Evolutionary conservation across 2,329 filamentous ascomycete genomes (phyloP).

Genomic region (Capronia coronata): DNA sequence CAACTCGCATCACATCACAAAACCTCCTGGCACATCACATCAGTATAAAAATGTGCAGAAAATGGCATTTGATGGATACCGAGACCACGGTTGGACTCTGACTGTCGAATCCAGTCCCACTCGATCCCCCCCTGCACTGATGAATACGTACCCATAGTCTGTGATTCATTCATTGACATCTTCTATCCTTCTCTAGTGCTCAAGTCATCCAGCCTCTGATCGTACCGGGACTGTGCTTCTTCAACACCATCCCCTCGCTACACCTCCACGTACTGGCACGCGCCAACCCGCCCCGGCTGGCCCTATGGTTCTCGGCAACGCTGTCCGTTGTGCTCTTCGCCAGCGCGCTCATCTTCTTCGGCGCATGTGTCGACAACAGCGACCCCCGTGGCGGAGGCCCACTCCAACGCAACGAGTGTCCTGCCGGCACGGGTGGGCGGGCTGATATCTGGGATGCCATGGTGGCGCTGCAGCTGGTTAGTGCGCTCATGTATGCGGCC

Average conservation of each 20-base stretch:
- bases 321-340: conserved; percentile 19
- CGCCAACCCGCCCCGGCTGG: conserved; percentile 24
- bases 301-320: conserved; percentile 21
- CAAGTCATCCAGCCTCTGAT: conserved; percentile 27
- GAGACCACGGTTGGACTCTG: background rate
- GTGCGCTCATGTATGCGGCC: conserved; percentile 18
- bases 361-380: conserved; percentile 16
- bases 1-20: too few relatives aligned
- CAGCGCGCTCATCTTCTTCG: conserved; percentile 23
- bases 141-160: too few relatives aligned
- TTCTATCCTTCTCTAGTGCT: conserved; percentile 2
- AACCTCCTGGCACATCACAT: too few relatives aligned
- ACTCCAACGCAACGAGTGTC: conserved; percentile 24
- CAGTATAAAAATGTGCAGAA: too few relatives aligned
- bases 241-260: conserved; percentile 26
- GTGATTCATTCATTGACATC: too few relatives aligned
- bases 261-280: conserved; percentile 27
- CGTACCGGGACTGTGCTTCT: conserved; percentile 25
- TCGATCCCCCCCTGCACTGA: too few relatives aligned
- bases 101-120: too few relatives aligned
- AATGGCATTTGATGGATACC: too few relatives aligned
- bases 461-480: conserved; percentile 24
- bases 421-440: conserved; percentile 13
- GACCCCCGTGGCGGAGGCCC: conserved; percentile 1
- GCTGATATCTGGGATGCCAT: conserved; percentile 23